A percentile compares a stretch with the other conserved stretches of the same genome.
phyloP scores from a whole-genome alignment of 768 basidiomycete species.

The Boletus sensibilis region DNA sequence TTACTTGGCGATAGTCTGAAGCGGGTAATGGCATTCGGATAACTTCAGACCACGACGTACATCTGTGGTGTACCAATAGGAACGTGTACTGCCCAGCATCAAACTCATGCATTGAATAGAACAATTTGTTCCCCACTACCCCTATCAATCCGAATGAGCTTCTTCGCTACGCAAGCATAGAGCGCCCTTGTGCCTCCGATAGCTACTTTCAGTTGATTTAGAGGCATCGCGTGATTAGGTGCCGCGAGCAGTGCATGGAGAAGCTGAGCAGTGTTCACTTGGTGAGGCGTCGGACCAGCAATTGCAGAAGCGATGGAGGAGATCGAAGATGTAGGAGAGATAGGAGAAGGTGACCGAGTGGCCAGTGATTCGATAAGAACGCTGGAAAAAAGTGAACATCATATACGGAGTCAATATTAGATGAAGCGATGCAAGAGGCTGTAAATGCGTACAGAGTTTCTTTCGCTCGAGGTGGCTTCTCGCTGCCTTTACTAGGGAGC shows the following conservation, averaged over 20 bases:
- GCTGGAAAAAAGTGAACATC: conserved; percentile 34
- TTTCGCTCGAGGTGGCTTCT: conserved; percentile 50
- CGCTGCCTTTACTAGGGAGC: conserved; percentile 48
- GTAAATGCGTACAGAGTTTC: conserved; percentile 57
- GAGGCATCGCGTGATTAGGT: conserved; percentile 54
- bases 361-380: conserved; percentile 58
- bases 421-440: not conserved
- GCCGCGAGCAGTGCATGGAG: conserved; percentile 57
- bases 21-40: not conserved
- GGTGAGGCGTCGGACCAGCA: conserved; percentile 56
- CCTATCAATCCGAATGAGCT: conserved; percentile 73
- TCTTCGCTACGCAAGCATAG: conserved; percentile 80
- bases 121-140: conserved; percentile 74
- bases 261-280: conserved; percentile 68
- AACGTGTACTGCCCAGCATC: not conserved
- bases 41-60: not conserved
- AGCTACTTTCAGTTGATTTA: conserved; percentile 61
- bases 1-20: not conserved
- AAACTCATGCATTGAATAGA: conserved; percentile 52
- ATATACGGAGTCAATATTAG: not conserved
- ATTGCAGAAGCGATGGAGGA: conserved; percentile 44
- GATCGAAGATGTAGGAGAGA: conserved; percentile 58
- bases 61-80: not conserved
- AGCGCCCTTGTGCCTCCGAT: conserved; percentile 62
- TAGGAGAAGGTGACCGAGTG: conserved; percentile 46